Evolutionary conservation across 352 stramenopile species (phyloP).

Genomic region (Phytopythium oedochilum): DNA sequence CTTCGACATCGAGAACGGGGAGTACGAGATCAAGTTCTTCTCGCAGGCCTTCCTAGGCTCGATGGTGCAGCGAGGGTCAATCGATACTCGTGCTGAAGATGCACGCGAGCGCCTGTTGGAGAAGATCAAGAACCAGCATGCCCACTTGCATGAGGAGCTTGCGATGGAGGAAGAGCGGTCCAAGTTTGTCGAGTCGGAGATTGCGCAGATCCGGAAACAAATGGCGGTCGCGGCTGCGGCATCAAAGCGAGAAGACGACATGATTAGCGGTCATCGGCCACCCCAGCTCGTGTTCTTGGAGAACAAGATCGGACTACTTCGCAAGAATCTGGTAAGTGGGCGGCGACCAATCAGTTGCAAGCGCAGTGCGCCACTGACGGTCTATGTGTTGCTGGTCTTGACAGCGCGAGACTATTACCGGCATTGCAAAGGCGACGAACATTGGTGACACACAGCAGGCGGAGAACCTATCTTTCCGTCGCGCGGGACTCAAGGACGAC

Average conservation of each 20-base stretch:
- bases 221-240: constrained; percentile 59
- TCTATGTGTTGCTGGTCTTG: background rate
- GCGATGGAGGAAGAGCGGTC: constrained; percentile 52
- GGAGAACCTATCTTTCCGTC: constrained; percentile 60
- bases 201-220: constrained; percentile 59
- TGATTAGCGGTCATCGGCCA: constrained; percentile 75
- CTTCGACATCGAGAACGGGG: constrained; percentile 38
- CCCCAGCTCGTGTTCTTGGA: constrained; percentile 78
- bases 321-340: constrained; percentile 55
- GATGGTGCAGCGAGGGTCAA: constrained; percentile 51
- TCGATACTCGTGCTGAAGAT: constrained; percentile 57
- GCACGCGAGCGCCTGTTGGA: constrained; percentile 49
- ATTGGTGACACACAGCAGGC: constrained; percentile 50
- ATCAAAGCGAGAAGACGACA: constrained; percentile 66
- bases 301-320: constrained; percentile 60
- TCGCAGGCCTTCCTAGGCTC: constrained; percentile 60
- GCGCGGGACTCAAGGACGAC: constrained; percentile 62
- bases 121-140: constrained; percentile 45
- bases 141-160: constrained; percentile 57
- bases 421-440: constrained; percentile 47
- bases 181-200: constrained; percentile 51
- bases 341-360: background rate
- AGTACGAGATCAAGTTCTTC: constrained; percentile 63
- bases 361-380: background rate
- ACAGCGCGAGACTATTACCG: constrained; percentile 53